These are phyloP conservation scores for Calocera viscosa DNA, from an alignment of 768 basidiomycete genomes.

Conservation along the genomic window DNA sequence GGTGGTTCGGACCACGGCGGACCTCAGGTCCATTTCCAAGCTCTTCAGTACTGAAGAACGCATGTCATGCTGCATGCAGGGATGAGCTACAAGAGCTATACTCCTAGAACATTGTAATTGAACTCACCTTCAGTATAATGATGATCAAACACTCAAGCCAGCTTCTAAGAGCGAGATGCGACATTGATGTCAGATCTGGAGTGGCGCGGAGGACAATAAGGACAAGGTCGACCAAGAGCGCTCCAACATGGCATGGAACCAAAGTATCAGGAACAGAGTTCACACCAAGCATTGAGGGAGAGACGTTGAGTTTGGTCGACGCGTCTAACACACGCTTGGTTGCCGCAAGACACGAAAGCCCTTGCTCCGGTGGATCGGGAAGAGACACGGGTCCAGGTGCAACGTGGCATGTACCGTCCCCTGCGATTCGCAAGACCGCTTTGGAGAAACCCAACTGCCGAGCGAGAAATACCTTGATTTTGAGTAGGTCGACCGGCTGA, in stretches of 20 bases:
- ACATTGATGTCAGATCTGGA: constrained; percentile 34
- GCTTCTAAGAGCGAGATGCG: constrained; percentile 45
- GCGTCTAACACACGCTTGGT: constrained; percentile 51
- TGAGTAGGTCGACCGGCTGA: constrained; percentile 41
- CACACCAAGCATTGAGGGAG: constrained; percentile 37
- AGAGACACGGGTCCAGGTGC: constrained; percentile 37
- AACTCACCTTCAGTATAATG: constrained; percentile 44
- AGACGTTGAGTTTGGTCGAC: constrained; percentile 36
- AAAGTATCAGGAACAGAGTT: constrained; percentile 33
- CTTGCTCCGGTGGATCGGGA: constrained; percentile 30
- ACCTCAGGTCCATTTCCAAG: constrained; percentile 41
- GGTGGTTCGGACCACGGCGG: constrained; percentile 40
- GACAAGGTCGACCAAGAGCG: constrained; percentile 48
- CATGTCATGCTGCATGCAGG: constrained; percentile 42
- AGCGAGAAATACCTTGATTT: constrained; percentile 42
- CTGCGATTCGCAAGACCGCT: constrained; percentile 35
- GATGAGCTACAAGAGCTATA: not conserved
- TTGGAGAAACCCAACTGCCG: constrained; percentile 46
- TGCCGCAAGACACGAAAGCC: constrained; percentile 47
- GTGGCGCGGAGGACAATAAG: constrained; percentile 41
- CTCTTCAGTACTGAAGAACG: constrained; percentile 41
- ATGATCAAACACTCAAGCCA: constrained; percentile 53
- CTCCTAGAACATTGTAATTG: not conserved
- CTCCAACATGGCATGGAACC: constrained; percentile 42
- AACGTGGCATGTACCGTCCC: constrained; percentile 40